Conservation (phyloP, 192 early-diverging fungal species). For the Coemansia sp. region DNA sequence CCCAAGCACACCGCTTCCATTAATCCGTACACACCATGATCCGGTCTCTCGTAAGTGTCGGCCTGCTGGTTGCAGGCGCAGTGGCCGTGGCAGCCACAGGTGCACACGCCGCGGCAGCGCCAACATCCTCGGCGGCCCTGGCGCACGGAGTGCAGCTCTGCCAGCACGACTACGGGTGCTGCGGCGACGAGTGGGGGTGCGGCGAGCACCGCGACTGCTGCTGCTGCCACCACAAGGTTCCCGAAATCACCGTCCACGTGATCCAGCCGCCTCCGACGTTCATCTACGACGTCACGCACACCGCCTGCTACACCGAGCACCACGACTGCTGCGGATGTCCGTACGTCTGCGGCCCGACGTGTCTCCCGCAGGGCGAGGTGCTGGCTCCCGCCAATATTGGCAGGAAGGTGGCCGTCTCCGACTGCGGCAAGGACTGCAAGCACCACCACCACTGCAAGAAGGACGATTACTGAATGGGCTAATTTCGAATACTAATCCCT, state of each 20-base stretch:
- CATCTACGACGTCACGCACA: slow-evolving; percentile 52
- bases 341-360: slow-evolving; percentile 50
- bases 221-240: slow-evolving; percentile 32
- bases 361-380: slow-evolving; percentile 53
- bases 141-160: slow-evolving; percentile 11
- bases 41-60: slow-evolving; percentile 25
- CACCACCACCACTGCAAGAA: slow-evolving; percentile 12
- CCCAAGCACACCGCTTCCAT: neutral
- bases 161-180: slow-evolving; percentile 19
- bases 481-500: too few relatives aligned
- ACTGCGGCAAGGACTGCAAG: slow-evolving; percentile 10
- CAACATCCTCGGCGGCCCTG: neutral
- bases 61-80: slow-evolving; percentile 16
- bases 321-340: slow-evolving; percentile 45
- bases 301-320: slow-evolving; percentile 52
- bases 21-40: slow-evolving; percentile 26
- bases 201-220: slow-evolving; percentile 14
- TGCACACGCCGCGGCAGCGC: neutral
- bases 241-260: slow-evolving; percentile 46
- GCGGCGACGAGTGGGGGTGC: slow-evolving; percentile 13
- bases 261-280: slow-evolving; percentile 51
- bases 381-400: slow-evolving; percentile 38
- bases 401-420: slow-evolving; percentile 24
- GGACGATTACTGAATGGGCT: neutral
- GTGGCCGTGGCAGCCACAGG: slow-evolving; percentile 1